phyloP scores from a whole-genome alignment of 2,329 filamentous ascomycete species.

The Colletotrichum plurivorum region DNA sequence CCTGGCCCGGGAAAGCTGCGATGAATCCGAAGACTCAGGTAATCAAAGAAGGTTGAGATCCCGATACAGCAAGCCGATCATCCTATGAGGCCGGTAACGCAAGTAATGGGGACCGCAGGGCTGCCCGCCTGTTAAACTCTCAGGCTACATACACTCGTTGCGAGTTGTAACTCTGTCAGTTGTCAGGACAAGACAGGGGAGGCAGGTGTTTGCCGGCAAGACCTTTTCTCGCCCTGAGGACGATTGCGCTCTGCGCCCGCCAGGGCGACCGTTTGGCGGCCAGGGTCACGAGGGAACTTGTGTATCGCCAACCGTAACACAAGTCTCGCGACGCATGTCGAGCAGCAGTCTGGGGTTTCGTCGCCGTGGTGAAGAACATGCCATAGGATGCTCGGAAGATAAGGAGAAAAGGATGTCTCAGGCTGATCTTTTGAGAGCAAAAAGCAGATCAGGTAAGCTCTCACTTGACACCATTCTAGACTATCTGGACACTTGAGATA shows the following conservation, averaged over 20 bases:
- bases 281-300: not conserved
- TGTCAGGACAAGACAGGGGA: slow-evolving; percentile 28
- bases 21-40: not conserved
- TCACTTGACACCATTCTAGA: slow-evolving; percentile 14
- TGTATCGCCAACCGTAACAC: not conserved
- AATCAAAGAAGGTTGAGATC: not conserved
- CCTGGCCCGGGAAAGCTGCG: not conserved
- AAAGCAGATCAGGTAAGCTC: slow-evolving; percentile 1
- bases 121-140: slow-evolving; percentile 10
- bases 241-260: not conserved
- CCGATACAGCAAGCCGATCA: not conserved
- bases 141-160: slow-evolving; percentile 31
- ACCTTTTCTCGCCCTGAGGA: slow-evolving; percentile 22
- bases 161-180: slow-evolving; percentile 27
- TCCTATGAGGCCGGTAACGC: slow-evolving; percentile 3
- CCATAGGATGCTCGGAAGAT: slow-evolving; percentile 2
- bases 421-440: slow-evolving; percentile 2
- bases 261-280: slow-evolving; percentile 3
- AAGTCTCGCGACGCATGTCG: slow-evolving; percentile 7
- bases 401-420: not conserved
- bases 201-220: slow-evolving; percentile 24
- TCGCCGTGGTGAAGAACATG: slow-evolving; percentile 4
- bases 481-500: not conserved
- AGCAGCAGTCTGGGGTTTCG: slow-evolving; percentile 24
- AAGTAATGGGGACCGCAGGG: not conserved